Evolutionary conservation across 192 early-diverging fungal species (phyloP).

Genomic region (Coemansia sp.): DNA sequence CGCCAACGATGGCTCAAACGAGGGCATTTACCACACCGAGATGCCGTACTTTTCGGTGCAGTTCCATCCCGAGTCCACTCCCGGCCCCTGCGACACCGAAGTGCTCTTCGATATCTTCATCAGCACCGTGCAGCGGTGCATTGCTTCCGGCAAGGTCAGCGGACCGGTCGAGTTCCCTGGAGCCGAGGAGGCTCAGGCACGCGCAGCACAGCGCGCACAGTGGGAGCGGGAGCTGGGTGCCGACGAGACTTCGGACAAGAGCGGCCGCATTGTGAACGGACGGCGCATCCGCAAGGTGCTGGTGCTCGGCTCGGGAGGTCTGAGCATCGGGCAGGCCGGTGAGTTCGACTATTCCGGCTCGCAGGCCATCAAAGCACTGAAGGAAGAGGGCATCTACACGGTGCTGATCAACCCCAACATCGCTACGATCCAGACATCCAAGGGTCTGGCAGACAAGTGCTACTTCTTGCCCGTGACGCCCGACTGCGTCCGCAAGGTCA

Average conservation of each 20-base stretch:
- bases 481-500: slow-evolving; percentile 93
- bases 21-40: slow-evolving; percentile 90
- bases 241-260: slow-evolving; percentile 38
- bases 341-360: slow-evolving; percentile 99
- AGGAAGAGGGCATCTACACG: slow-evolving; percentile 96
- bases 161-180: slow-evolving; percentile 70
- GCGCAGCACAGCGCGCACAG: slow-evolving; percentile 28
- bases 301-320: slow-evolving; percentile 92
- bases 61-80: slow-evolving; percentile 97
- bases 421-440: slow-evolving; percentile 98
- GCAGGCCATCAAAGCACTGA: slow-evolving; percentile 96
- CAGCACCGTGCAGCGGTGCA: slow-evolving; percentile 66
- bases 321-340: slow-evolving; percentile 98
- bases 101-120: slow-evolving; percentile 97
- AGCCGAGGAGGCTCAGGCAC: slow-evolving; percentile 44
- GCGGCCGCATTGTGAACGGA: slow-evolving; percentile 53
- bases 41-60: slow-evolving; percentile 96
- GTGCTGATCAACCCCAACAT: slow-evolving; percentile 99
- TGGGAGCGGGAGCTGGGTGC: slow-evolving; percentile 47
- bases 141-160: slow-evolving; percentile 65
- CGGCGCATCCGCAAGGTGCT: slow-evolving; percentile 87
- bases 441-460: slow-evolving; percentile 95
- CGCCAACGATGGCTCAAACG: slow-evolving; percentile 98
- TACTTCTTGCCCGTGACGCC: slow-evolving; percentile 97
- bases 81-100: slow-evolving; percentile 97